phyloP scores from a whole-genome alignment of 2,329 filamentous ascomycete species.

The Colletotrichum theobromicola region DNA sequence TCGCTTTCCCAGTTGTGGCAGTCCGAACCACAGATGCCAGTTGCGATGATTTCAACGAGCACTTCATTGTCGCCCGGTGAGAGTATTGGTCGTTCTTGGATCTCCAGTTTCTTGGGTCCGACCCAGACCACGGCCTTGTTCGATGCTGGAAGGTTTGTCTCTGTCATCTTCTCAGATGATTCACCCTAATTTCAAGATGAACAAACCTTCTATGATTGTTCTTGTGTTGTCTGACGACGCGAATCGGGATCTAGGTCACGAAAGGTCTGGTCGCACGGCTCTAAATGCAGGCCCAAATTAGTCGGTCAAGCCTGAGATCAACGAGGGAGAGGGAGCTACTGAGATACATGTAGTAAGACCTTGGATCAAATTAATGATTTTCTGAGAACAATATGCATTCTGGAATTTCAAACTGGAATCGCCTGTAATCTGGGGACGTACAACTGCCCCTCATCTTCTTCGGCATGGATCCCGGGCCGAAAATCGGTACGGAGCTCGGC shows the following conservation, averaged over 20 bases:
- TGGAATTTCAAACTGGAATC: neutral
- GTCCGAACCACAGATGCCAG: constrained; percentile 25
- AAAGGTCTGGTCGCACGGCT: too few species aligned
- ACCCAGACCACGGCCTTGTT: neutral
- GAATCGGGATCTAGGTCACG: too few species aligned
- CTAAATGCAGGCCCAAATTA: too few species aligned
- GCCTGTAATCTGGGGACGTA: neutral
- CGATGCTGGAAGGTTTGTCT: neutral
- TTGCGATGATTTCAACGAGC: constrained; percentile 20
- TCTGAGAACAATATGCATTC: neutral
- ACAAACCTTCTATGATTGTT: too few species aligned
- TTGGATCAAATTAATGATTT: too few species aligned
- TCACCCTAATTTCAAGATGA: accelerated
- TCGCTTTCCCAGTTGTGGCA: constrained; percentile 29
- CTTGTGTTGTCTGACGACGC: too few species aligned
- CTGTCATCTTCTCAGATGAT: accelerated
- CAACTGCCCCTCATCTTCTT: neutral
- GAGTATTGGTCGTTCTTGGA: neutral
- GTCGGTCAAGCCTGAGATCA: too few species aligned
- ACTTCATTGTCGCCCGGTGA: neutral
- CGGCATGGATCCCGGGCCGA: neutral
- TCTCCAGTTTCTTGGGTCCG: neutral
- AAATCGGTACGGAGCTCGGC: neutral
- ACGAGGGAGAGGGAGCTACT: too few species aligned
- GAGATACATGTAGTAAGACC: too few species aligned